Evolutionary conservation across 768 basidiomycete genomes (phyloP).

Genomic region (Auricularia sp.): DNA sequence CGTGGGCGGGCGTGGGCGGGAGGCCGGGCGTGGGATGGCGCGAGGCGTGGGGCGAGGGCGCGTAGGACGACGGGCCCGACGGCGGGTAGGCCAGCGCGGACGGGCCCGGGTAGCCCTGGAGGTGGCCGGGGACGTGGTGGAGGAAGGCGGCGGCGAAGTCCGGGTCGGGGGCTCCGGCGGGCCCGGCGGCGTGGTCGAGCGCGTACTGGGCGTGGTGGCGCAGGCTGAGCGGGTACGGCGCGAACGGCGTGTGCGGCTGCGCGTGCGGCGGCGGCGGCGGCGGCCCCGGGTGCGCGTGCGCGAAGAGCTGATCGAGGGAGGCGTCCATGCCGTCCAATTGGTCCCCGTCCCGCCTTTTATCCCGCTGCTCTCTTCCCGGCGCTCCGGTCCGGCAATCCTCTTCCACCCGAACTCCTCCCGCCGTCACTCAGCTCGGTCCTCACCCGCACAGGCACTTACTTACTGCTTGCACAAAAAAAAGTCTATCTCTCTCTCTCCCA

Average conservation of each 20-base stretch:
- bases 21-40: conserved; percentile 17
- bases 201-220: conserved; percentile 18
- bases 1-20: conserved; percentile 24
- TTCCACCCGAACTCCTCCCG: too few relatives aligned
- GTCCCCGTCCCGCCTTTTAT: conserved; percentile 13
- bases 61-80: conserved; percentile 9
- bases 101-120: conserved; percentile 17
- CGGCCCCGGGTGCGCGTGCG: conserved; percentile 33
- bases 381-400: not conserved
- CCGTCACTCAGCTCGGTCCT: too few relatives aligned
- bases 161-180: too few relatives aligned
- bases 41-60: conserved; percentile 10
- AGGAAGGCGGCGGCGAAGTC: conserved; percentile 2
- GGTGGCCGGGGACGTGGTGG: conserved; percentile 15
- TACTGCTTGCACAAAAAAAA: too few relatives aligned
- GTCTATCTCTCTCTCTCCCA: too few relatives aligned
- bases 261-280: conserved; percentile 11
- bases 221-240: not conserved
- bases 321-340: conserved; percentile 37
- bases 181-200: conserved; percentile 2
- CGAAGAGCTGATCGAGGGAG: conserved; percentile 55
- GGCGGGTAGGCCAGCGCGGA: conserved; percentile 23
- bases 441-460: too few relatives aligned
- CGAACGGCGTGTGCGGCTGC: conserved; percentile 10
- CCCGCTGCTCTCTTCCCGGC: not conserved